phyloP scores from a whole-genome alignment of 371 early-diverging fungal genomes.

The Apophysomyces variabilis region DNA sequence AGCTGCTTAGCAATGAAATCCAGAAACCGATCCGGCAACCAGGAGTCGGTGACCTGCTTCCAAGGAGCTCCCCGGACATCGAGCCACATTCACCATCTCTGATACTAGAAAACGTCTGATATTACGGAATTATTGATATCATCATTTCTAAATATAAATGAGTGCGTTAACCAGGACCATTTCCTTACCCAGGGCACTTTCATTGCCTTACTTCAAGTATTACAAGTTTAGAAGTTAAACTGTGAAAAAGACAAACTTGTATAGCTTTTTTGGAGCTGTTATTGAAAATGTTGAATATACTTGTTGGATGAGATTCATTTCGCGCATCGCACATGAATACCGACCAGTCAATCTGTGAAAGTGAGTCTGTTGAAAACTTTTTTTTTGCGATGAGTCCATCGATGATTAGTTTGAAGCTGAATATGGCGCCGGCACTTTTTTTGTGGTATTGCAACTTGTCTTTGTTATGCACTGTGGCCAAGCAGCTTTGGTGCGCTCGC shows the following conservation, averaged over 20 bases:
- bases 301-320: neutral
- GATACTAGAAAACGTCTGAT: neutral
- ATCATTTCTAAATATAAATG: neutral
- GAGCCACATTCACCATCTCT: constrained; percentile 4
- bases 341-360: no score
- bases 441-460: no score
- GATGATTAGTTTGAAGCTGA: no score
- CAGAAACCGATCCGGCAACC: neutral
- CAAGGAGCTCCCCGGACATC: constrained; percentile 4
- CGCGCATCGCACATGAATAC: no score
- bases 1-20: no score
- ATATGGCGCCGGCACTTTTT: no score
- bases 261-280: neutral
- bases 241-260: neutral
- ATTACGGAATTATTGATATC: neutral
- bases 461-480: no score
- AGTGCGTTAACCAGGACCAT: neutral
- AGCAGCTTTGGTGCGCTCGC: no score
- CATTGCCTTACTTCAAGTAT: neutral
- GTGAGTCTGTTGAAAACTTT: no score
- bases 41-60: neutral
- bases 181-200: neutral
- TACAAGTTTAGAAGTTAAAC: neutral
- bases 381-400: no score
- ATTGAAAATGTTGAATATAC: no score